Evolutionary conservation across 148 eudicot genomes (phyloP).

Genomic region (Nepenthes gracilis): DNA sequence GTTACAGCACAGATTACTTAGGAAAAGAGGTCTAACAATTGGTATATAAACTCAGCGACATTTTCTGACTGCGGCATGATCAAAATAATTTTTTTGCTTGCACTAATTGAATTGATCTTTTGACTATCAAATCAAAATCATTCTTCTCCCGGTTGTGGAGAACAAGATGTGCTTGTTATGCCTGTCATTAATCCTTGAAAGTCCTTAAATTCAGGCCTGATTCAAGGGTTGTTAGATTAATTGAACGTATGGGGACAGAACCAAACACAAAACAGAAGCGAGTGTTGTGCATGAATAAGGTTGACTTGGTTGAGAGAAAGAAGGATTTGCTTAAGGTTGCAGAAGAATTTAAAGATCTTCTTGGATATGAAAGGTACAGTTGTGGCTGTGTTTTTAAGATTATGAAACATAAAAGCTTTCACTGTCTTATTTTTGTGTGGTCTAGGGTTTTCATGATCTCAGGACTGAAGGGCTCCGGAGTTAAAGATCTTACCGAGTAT

Average conservation of each 20-base stretch:
- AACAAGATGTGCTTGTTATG: neutral
- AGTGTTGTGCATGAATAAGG: conserved; percentile 82
- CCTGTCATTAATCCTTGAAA: neutral
- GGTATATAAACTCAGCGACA: too few relatives aligned
- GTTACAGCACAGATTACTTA: too few relatives aligned
- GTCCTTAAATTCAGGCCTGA: conserved; percentile 55
- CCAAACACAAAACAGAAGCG: conserved; percentile 59
- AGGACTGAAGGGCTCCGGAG: conserved; percentile 91
- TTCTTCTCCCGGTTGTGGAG: neutral
- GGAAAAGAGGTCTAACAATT: too few relatives aligned
- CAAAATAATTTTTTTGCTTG: too few relatives aligned
- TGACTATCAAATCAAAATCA: neutral
- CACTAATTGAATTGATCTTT: too few relatives aligned
- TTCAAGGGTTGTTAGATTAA: conserved; percentile 67
- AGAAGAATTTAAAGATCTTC: conserved; percentile 65
- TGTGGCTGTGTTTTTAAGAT: conserved; percentile 2
- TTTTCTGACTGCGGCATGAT: too few relatives aligned
- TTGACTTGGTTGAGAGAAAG: conserved; percentile 88
- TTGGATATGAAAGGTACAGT: conserved; percentile 65
- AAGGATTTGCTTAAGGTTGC: conserved; percentile 74
- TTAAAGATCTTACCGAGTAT: conserved; percentile 61
- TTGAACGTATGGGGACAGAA: conserved; percentile 71
- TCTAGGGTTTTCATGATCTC: conserved; percentile 75
- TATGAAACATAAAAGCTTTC: neutral
- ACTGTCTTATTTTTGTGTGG: conserved; percentile 3